Percentiles rank a stretch among this genome's conserved stretches.
Conservation (phyloP, 306 rosid species). For the Dryas drummondii region DNA sequence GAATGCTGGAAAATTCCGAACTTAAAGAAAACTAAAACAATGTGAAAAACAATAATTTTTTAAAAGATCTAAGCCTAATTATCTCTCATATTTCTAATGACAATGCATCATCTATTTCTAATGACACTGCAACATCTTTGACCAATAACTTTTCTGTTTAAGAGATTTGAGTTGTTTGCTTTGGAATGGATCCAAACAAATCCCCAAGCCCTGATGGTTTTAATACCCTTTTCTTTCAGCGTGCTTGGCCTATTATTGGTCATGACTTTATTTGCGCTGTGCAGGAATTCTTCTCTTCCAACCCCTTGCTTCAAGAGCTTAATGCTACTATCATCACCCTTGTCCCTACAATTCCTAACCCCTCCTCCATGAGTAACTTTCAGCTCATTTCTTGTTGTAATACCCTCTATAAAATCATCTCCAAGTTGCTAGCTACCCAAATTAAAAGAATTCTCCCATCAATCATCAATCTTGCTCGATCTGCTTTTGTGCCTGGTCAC, state of each 20-base stretch:
- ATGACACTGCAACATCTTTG: no score
- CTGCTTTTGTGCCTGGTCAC: background rate
- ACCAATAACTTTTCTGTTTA: background rate
- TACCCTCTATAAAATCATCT: background rate
- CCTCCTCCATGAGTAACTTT: no score
- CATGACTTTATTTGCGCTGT: background rate
- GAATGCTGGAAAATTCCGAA: background rate
- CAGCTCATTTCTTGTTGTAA: background rate
- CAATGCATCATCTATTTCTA: no score
- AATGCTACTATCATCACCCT: no score
- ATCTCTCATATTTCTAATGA: no score
- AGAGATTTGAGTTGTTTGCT: background rate
- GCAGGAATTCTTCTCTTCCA: background rate
- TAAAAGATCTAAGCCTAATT: no score
- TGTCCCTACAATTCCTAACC: no score
- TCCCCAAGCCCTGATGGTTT: background rate
- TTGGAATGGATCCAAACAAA: background rate
- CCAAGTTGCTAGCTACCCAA: background rate
- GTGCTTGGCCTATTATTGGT: background rate
- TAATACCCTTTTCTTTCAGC: background rate
- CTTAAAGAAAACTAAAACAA: no score
- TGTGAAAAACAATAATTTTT: no score
- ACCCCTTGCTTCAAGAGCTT: no score
- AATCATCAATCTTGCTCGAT: no score
- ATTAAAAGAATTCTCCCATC: background rate